Evolutionary conservation across 2,329 filamentous ascomycete species (phyloP).

Genomic region (Cadophora malorum): DNA sequence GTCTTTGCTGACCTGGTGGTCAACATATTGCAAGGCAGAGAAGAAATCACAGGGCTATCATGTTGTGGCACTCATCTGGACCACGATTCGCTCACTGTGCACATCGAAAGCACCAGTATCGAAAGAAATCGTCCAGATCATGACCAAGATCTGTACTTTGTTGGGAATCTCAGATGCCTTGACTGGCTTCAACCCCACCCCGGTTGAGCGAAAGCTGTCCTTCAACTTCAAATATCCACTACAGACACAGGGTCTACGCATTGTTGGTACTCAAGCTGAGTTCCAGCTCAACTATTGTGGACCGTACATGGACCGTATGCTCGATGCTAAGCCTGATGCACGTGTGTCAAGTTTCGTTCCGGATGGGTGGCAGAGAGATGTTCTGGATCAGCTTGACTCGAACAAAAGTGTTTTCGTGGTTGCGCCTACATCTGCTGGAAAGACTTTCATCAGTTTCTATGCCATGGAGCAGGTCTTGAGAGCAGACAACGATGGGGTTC

Average conservation of each 20-base stretch:
- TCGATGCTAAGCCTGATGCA: slow-evolving; percentile 70
- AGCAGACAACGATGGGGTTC: slow-evolving; percentile 69
- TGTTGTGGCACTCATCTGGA: slow-evolving; percentile 55
- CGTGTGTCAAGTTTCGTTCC: slow-evolving; percentile 73
- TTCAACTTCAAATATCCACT: slow-evolving; percentile 53
- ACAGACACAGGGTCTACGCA: slow-evolving; percentile 37
- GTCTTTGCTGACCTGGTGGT: slow-evolving; percentile 56
- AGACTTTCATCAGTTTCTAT: slow-evolving; percentile 86
- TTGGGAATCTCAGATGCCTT: slow-evolving; percentile 46
- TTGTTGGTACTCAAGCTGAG: slow-evolving; percentile 54
- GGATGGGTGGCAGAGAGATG: slow-evolving; percentile 77
- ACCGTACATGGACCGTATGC: slow-evolving; percentile 76
- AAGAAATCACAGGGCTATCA: slow-evolving; percentile 47
- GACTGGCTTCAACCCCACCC: slow-evolving; percentile 32
- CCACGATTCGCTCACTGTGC: slow-evolving; percentile 49
- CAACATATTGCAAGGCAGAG: slow-evolving; percentile 47
- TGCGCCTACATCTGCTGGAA: slow-evolving; percentile 79
- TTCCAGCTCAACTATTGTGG: slow-evolving; percentile 75
- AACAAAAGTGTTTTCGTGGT: slow-evolving; percentile 76
- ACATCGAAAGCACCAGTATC: slow-evolving; percentile 49
- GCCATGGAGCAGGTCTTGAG: slow-evolving; percentile 80
- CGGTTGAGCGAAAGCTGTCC: slow-evolving; percentile 49
- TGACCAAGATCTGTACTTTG: slow-evolving; percentile 44
- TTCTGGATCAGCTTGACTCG: slow-evolving; percentile 75
- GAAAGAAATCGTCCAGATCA: slow-evolving; percentile 49